A percentile compares a stretch with the other conserved stretches of the same genome.
Evolutionary conservation across 2,329 filamentous ascomycete genomes (phyloP).

Genomic region (Colletotrichum tanaceti): DNA sequence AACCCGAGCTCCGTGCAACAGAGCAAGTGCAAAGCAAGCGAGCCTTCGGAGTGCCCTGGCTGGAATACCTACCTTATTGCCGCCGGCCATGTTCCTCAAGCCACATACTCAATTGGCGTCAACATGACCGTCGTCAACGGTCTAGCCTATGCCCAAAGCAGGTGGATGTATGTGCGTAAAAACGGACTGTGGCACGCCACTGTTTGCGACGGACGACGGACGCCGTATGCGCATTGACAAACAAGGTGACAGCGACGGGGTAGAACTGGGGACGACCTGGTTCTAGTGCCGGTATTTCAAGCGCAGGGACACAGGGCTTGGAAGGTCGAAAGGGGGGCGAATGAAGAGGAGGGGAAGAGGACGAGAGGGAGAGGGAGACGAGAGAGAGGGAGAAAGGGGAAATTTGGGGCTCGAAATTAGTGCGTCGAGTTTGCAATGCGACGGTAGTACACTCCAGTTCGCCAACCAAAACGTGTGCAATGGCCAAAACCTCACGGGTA

Average conservation of each 20-base stretch:
- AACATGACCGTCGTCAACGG: slow-evolving; percentile 17
- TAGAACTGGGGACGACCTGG: slow-evolving; percentile 24
- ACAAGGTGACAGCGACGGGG: slow-evolving; percentile 33
- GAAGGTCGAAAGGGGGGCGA: slow-evolving; percentile 5
- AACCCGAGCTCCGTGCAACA: slow-evolving; percentile 11
- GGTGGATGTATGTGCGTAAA: slow-evolving; percentile 3
- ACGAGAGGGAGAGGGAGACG: too few species aligned
- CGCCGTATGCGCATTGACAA: slow-evolving; percentile 28
- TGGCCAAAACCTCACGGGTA: not conserved
- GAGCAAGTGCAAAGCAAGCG: slow-evolving; percentile 1
- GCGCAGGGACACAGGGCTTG: slow-evolving; percentile 21
- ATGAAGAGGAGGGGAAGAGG: not conserved
- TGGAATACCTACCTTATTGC: slow-evolving; percentile 7
- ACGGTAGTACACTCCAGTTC: slow-evolving; percentile 8
- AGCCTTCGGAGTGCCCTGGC: not conserved
- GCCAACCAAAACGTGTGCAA: slow-evolving; percentile 4
- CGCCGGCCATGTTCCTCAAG: slow-evolving; percentile 13
- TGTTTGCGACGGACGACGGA: slow-evolving; percentile 18
- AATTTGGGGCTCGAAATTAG: slow-evolving; percentile 31
- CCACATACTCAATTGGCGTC: slow-evolving; percentile 28
- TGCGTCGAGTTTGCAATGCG: slow-evolving; percentile 25
- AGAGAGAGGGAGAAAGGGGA: slow-evolving; percentile 37
- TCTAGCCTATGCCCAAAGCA: not conserved
- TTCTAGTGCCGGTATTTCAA: slow-evolving; percentile 3
- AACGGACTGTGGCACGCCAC: slow-evolving; percentile 30